Evolutionary conservation across 495 filamentous ascomycete genomes (phyloP).

Genomic region (Cercophora newfieldiana): DNA sequence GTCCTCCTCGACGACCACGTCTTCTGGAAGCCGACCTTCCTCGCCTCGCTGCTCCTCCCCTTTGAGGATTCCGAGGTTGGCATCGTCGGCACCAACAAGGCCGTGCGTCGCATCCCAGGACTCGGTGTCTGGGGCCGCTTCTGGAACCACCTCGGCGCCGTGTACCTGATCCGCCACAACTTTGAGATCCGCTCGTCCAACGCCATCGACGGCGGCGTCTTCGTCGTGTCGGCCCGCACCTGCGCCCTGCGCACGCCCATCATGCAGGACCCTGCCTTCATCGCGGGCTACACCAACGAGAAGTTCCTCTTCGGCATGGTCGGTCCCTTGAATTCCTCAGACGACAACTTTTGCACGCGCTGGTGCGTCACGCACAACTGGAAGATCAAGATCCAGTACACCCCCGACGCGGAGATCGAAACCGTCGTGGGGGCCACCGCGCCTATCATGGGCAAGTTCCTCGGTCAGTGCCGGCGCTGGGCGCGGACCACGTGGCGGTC

Average conservation of each 20-base stretch:
- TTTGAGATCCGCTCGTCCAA: constrained; percentile 57
- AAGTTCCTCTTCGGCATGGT: constrained; percentile 50
- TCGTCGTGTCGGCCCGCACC: constrained; percentile 56
- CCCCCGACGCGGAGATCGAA: constrained; percentile 55
- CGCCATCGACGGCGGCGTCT: constrained; percentile 57
- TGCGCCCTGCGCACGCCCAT: constrained; percentile 51
- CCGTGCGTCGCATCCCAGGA: constrained; percentile 38
- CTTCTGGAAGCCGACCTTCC: constrained; percentile 50
- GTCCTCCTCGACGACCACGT: constrained; percentile 57
- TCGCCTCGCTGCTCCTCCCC: constrained; percentile 47
- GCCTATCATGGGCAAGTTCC: constrained; percentile 50
- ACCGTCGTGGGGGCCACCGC: constrained; percentile 54
- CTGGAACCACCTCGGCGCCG: constrained; percentile 54
- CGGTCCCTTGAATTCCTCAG: constrained; percentile 58
- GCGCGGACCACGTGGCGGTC: constrained; percentile 65
- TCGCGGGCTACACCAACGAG: constrained; percentile 58
- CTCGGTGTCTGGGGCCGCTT: constrained; percentile 34
- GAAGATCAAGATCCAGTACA: constrained; percentile 64
- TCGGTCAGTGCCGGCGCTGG: constrained; percentile 62
- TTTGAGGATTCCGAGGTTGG: constrained; percentile 55
- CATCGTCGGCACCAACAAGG: constrained; percentile 55
- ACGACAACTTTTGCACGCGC: constrained; percentile 70
- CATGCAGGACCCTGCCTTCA: constrained; percentile 45
- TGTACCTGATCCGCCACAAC: constrained; percentile 59
- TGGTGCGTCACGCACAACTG: constrained; percentile 57